Evolutionary conservation across 768 basidiomycete genomes (phyloP), one percentile per base, ranked within the genome.

Genomic region (Filobasidium floriforme): DNA sequence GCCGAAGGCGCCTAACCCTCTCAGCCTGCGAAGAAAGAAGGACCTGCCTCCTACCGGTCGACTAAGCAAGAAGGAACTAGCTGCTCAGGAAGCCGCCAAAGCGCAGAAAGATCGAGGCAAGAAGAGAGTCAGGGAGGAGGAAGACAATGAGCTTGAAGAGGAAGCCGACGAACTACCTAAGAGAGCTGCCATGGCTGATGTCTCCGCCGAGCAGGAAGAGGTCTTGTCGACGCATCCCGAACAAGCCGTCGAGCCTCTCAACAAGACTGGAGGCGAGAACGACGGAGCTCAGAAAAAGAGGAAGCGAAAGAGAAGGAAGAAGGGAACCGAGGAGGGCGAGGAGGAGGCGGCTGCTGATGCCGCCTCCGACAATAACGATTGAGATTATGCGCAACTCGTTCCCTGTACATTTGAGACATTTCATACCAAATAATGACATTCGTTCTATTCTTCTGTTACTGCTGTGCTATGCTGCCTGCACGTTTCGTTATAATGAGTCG

Each of bases 251-350:
- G 2, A 11, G 40, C 28, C 55, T 4, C 22, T 12, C 1, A 24
- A 15, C 22, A 29, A 40, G 11, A 37, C 52, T 54, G 55, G 57
- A 19, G 54, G 22, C n/a, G 32, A 65, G 28, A 49, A 59, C 28
- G 52, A 67, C 7, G 54, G 40, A 1, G 68, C 61, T 24, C 49
- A 54, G 14, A 64, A 63, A 51, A 71, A 70, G 66, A 61, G 69
- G 37, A 69, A 69, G 52, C 43, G 66, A 26, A 67, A 73, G 62
- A 63, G 63, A 37, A 54, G 64, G 18, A 64, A 61, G 68, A 55
- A 65, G 44, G 67, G 26, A 7, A 54, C 67, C 1, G 60, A 46
- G 19, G 62, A 57, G 15, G 59, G 60, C 14, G 64, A 32, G 2
- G 67, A 24, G 9, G 43, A 26, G 10, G 63, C 24, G 19, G 28